A percentile compares a stretch with the other conserved stretches of the same genome.
Evolutionary conservation across 768 basidiomycete species (phyloP).

Genomic region (Goffeauzyma gilvescens): DNA sequence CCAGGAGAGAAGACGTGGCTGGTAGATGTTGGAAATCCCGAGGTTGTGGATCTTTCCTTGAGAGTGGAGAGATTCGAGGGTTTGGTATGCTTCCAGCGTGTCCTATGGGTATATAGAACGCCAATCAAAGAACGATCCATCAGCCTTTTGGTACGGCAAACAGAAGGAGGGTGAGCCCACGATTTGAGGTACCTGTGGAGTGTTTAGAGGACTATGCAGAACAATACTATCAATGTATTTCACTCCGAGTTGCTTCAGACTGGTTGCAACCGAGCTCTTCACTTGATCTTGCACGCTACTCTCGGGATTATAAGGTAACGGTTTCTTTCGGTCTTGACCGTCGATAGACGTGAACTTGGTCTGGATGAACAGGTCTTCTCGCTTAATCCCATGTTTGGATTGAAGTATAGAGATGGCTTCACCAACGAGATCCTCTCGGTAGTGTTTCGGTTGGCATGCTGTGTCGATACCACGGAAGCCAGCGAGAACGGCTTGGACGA

Average conservation of each 20-base stretch:
- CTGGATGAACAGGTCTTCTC: slow-evolving; percentile 57
- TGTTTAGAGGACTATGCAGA: slow-evolving; percentile 54
- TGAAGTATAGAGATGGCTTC: slow-evolving; percentile 45
- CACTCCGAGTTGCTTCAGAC: slow-evolving; percentile 50
- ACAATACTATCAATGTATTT: slow-evolving; percentile 60
- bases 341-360: slow-evolving; percentile 64
- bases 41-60: slow-evolving; percentile 37
- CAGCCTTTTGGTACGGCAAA: too few relatives aligned
- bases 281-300: slow-evolving; percentile 45
- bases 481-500: slow-evolving; percentile 49
- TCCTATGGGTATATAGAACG: slow-evolving; percentile 18
- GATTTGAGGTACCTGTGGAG: slow-evolving; percentile 30
- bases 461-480: slow-evolving; percentile 72
- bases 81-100: slow-evolving; percentile 52
- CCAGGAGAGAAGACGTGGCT: slow-evolving; percentile 40
- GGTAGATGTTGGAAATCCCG: slow-evolving; percentile 63
- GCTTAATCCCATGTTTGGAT: slow-evolving; percentile 41
- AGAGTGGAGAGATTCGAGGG: slow-evolving; percentile 45
- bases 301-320: slow-evolving; percentile 52
- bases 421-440: slow-evolving; percentile 59
- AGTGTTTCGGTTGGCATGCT: slow-evolving; percentile 38
- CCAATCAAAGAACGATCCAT: not conserved
- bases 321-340: slow-evolving; percentile 52
- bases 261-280: slow-evolving; percentile 42
- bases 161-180: too few relatives aligned